Evolutionary conservation across 352 stramenopile species (phyloP), one percentile per base, ranked within the genome.

Genomic region (Pythium guiyangense): DNA sequence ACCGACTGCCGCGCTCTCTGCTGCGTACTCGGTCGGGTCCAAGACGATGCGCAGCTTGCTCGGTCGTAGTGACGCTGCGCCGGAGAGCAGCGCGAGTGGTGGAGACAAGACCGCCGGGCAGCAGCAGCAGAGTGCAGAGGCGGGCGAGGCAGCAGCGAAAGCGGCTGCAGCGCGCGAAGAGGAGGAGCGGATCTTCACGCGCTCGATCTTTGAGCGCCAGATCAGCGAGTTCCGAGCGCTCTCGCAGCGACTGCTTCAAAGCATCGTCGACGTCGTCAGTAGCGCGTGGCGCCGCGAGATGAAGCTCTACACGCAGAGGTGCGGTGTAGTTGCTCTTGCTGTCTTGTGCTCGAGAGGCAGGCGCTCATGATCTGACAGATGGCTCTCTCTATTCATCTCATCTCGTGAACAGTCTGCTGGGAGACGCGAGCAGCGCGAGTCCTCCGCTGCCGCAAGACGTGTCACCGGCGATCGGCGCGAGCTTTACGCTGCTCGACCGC

Each of bases 31-130:
- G 8, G 79, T 84, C 1, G 82, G 82, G 22, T 89, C 78, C 2
- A 85, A 85, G 54, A 90, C 82, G 10, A 73, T 92, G 59, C 80
- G 78, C 48, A 90, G 67, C 43, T 51, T 92, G 39, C 88, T 92
- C 39, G 74, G 68, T 46, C 57, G 63, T 12, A 27, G 34, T 35
- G 51, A 65, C 14, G n/a, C 20, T 18, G 40, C 47, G 20, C 26
- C 15, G 1, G 42, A 26, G 5, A 10, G 20, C 42, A 20, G 15
- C 29, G 27, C 1, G 5, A 11, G 17, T 26, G 31, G 1, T 0
- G 31, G 31, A 37, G 31, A 37, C 31, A 12, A 34, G 29, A 34
- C 31, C 8, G 31, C 31, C 10, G 31, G 12, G 31, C 31, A 37
- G 31, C 31, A 10, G 31, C 10, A 37, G 12, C 31, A 37, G 31